Conservation (phyloP, 1,139 yeast species). For the Ashbya aceris region DNA sequence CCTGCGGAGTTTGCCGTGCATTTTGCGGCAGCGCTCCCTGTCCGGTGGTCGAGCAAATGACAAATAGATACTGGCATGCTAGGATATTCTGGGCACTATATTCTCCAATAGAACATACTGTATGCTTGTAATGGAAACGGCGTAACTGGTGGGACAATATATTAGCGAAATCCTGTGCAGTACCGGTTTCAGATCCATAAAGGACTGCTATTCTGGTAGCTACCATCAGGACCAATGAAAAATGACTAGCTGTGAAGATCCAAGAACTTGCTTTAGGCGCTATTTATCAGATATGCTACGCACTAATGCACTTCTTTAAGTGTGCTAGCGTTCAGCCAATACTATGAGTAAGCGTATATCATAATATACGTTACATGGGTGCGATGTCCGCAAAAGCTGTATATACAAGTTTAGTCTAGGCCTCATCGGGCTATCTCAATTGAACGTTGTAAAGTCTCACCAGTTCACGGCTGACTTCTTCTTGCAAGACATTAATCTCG, state of each 20-base stretch:
- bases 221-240: slow-evolving; percentile 2
- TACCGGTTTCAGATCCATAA: slow-evolving; percentile 92
- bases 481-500: slow-evolving; percentile 68
- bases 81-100: slow-evolving; percentile 44
- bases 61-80: slow-evolving; percentile 45
- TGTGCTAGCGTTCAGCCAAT: not conserved
- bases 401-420: too few species aligned
- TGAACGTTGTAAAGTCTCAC: slow-evolving; percentile 46
- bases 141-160: slow-evolving; percentile 49
- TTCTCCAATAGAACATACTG: slow-evolving; percentile 51
- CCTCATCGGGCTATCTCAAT: slow-evolving; percentile 38
- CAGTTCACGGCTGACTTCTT: slow-evolving; percentile 49
- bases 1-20: slow-evolving; percentile 32
- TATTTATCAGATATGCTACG: too few species aligned
- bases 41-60: slow-evolving; percentile 85
- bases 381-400: too few species aligned
- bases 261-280: too few species aligned
- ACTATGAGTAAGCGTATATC: too few species aligned
- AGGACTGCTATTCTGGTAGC: slow-evolving; percentile 44
- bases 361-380: too few species aligned
- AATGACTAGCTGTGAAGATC: too few species aligned
- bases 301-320: not conserved
- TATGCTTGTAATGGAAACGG: slow-evolving; percentile 46
- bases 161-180: slow-evolving; percentile 77
- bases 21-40: slow-evolving; percentile 91